Conservation (phyloP, 495 filamentous ascomycete genomes). For the Neurospora sp. region DNA sequence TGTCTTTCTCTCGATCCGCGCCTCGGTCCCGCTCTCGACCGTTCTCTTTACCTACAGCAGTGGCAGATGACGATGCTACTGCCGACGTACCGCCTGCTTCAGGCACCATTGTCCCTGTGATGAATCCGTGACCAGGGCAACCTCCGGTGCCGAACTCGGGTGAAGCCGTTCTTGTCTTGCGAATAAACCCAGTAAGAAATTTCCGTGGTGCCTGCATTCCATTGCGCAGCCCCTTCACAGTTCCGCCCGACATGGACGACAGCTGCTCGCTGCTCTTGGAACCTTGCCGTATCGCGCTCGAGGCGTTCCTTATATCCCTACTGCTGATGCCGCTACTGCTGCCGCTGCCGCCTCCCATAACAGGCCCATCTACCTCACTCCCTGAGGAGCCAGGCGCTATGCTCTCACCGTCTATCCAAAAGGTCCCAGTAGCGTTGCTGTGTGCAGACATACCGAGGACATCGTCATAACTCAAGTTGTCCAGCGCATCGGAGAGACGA, state of each 20-base stretch:
- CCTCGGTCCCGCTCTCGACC: slow-evolving; percentile 22
- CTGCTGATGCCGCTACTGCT: slow-evolving; percentile 27
- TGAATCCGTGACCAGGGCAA: neutral
- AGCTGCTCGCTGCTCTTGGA: slow-evolving; percentile 24
- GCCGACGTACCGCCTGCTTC: slow-evolving; percentile 1
- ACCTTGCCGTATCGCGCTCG: slow-evolving; percentile 29
- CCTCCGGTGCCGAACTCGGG: slow-evolving; percentile 4
- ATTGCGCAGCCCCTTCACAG: slow-evolving; percentile 28
- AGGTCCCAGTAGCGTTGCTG: slow-evolving; percentile 18
- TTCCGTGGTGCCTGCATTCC: slow-evolving; percentile 28
- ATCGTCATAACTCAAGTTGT: slow-evolving; percentile 48
- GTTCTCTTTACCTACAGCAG: neutral
- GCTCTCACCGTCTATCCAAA: slow-evolving; percentile 26
- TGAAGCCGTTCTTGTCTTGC: slow-evolving; percentile 26
- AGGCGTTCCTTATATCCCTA: slow-evolving; percentile 31
- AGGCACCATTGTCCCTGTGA: neutral
- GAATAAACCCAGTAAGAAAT: slow-evolving; percentile 39
- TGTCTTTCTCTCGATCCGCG: slow-evolving; percentile 22
- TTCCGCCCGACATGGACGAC: slow-evolving; percentile 16
- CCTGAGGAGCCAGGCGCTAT: slow-evolving; percentile 36
- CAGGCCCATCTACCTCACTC: slow-evolving; percentile 36
- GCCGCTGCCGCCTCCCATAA: slow-evolving; percentile 3
- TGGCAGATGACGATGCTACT: slow-evolving; percentile 1
- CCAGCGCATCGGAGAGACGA: slow-evolving; percentile 65
- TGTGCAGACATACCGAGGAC: slow-evolving; percentile 22